phyloP scores from a whole-genome alignment of 2,329 filamentous ascomycete species.

The Penicillium janthinellum region DNA sequence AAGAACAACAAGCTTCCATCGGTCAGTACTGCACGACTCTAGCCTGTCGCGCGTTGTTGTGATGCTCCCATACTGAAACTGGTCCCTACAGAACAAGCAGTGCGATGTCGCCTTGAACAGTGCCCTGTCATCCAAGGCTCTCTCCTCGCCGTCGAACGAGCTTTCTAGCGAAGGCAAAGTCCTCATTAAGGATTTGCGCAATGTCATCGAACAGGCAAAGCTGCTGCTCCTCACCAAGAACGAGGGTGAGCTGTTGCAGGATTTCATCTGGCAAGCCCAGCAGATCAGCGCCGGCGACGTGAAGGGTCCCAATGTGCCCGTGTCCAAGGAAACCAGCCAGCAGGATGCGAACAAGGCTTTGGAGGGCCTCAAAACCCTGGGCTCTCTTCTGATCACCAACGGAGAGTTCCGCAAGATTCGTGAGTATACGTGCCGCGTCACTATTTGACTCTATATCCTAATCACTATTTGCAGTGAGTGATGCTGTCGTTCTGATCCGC shows the following conservation, averaged over 20 bases:
- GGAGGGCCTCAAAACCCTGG: slow-evolving; percentile 83
- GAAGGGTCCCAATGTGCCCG: slow-evolving; percentile 63
- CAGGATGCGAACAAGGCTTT: slow-evolving; percentile 82
- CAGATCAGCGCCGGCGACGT: slow-evolving; percentile 68
- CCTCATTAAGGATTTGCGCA: slow-evolving; percentile 75
- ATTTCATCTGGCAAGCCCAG: slow-evolving; percentile 94
- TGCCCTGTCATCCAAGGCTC: slow-evolving; percentile 70
- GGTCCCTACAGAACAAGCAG: slow-evolving; percentile 72
- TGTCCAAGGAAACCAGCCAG: slow-evolving; percentile 75
- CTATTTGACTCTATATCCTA: slow-evolving; percentile 21
- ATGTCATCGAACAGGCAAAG: slow-evolving; percentile 84
- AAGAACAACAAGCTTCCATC: slow-evolving; percentile 87
- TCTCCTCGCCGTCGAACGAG: slow-evolving; percentile 70
- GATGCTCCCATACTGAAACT: slow-evolving; percentile 10
- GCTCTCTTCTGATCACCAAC: slow-evolving; percentile 88
- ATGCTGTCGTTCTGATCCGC: slow-evolving; percentile 77
- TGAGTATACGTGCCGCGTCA: slow-evolving; percentile 50
- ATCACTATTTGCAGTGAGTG: slow-evolving; percentile 60
- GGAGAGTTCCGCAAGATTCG: slow-evolving; percentile 91
- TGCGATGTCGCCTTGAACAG: slow-evolving; percentile 94
- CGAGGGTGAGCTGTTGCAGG: slow-evolving; percentile 87
- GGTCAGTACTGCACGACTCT: slow-evolving; percentile 53
- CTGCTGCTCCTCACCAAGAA: slow-evolving; percentile 88
- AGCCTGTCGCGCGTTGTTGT: neutral
- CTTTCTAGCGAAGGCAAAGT: slow-evolving; percentile 79